Percentiles rank a stretch among this genome's conserved stretches.
phyloP scores from a whole-genome alignment of 371 early-diverging fungal species.

The Entomophthora muscae region DNA sequence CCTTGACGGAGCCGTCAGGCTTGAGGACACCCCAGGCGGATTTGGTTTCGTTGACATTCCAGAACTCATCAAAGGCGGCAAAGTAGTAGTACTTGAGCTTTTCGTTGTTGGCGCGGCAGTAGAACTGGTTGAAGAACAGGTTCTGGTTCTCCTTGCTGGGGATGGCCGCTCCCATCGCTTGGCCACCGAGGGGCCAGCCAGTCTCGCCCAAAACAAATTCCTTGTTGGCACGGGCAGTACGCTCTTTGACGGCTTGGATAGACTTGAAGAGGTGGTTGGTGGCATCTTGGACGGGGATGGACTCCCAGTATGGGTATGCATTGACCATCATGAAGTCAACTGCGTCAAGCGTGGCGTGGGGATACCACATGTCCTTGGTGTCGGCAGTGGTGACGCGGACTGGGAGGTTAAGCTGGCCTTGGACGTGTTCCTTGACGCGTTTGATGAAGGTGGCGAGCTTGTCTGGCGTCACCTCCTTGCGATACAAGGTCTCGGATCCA shows the following conservation, averaged over 20 bases:
- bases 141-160: conserved; percentile 7
- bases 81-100: conserved; percentile 6
- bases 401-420: neutral
- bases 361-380: conserved; percentile 8
- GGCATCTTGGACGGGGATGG: conserved; percentile 1
- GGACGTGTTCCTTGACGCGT: neutral
- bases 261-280: neutral
- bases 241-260: conserved; percentile 4
- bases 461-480: conserved; percentile 5
- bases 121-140: conserved; percentile 7
- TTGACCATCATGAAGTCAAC: conserved; percentile 10
- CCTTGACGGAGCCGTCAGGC: neutral
- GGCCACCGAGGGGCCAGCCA: conserved; percentile 9
- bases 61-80: conserved; percentile 6
- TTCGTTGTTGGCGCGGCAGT: conserved; percentile 3
- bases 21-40: conserved; percentile 7
- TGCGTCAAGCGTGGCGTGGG: conserved; percentile 2
- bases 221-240: conserved; percentile 1
- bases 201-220: conserved; percentile 9
- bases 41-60: conserved; percentile 5
- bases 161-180: neutral
- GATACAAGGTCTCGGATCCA: conserved; percentile 6
- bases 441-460: neutral
- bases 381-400: conserved; percentile 7
- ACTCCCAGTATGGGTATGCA: conserved; percentile 10